Evolutionary conservation across 164 flowering plant genomes (phyloP).

Genomic region (Chimonanthus salicifolius): DNA sequence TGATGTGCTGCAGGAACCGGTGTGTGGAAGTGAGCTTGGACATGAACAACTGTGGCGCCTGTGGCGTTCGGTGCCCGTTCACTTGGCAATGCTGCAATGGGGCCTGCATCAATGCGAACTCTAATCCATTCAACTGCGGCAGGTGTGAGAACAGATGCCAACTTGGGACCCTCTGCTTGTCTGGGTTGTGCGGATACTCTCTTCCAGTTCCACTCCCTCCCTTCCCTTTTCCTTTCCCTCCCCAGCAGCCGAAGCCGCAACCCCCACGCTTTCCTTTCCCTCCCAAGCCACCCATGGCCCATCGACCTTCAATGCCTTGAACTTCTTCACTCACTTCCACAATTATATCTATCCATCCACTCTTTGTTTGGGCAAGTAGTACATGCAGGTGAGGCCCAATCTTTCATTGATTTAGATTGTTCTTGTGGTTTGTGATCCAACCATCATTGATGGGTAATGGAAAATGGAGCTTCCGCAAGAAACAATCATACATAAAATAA

Average conservation of each 20-base stretch:
- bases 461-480: no score
- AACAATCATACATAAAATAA: no score
- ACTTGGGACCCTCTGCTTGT: constrained; percentile 35
- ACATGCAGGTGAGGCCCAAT: no score
- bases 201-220: constrained; percentile 36
- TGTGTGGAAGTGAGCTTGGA: constrained; percentile 57
- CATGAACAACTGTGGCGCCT: constrained; percentile 57
- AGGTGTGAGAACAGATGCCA: constrained; percentile 41
- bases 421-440: no score
- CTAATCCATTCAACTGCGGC: constrained; percentile 60
- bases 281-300: background rate
- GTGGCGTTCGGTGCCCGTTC: constrained; percentile 57
- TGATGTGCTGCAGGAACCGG: constrained; percentile 48
- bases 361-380: no score
- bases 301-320: background rate
- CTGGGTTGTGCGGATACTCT: constrained; percentile 75
- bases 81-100: constrained; percentile 68
- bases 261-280: constrained; percentile 11
- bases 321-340: background rate
- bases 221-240: constrained; percentile 30
- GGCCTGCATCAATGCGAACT: constrained; percentile 38
- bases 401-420: no score
- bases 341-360: no score
- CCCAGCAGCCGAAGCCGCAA: constrained; percentile 8
- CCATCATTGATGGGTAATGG: no score